Percentiles rank a stretch among this genome's conserved stretches.
phyloP scores from a whole-genome alignment of 805 yeast species.

The Lipomyces kockii region DNA sequence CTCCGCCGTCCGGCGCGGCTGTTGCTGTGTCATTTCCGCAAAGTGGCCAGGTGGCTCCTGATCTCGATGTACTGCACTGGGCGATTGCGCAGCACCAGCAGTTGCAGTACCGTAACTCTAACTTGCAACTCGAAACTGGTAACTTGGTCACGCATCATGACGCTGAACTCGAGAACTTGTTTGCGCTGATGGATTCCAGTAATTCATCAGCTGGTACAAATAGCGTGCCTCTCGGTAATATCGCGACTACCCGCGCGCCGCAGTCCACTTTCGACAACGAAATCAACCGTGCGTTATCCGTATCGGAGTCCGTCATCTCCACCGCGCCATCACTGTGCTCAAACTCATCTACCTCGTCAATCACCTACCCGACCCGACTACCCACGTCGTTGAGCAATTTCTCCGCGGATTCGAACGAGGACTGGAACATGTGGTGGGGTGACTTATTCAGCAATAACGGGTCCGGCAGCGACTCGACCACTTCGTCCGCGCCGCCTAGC shows the following conservation, averaged over 20 bases:
- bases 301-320: conserved; percentile 5
- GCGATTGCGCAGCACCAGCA: conserved; percentile 31
- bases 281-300: conserved; percentile 23
- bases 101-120: conserved; percentile 12
- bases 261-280: conserved; percentile 7
- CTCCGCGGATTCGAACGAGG: conserved; percentile 1
- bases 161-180: conserved; percentile 27
- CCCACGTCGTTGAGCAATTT: background rate
- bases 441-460: conserved; percentile 16
- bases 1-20: conserved; percentile 14
- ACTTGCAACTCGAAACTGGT: background rate
- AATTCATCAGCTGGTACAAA: background rate
- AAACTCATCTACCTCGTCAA: background rate
- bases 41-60: background rate
- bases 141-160: conserved; percentile 14
- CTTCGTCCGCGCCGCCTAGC: conserved; percentile 25
- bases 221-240: background rate
- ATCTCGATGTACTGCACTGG: conserved; percentile 29
- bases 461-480: conserved; percentile 13
- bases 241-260: background rate
- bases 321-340: background rate
- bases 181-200: conserved; percentile 33
- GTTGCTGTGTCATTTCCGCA: background rate
- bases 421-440: conserved; percentile 35
- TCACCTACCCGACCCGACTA: background rate